These are phyloP conservation scores for Bacterosira constricta DNA, from an alignment of 108 stramenopile genomes.

Conservation along the genomic window DNA sequence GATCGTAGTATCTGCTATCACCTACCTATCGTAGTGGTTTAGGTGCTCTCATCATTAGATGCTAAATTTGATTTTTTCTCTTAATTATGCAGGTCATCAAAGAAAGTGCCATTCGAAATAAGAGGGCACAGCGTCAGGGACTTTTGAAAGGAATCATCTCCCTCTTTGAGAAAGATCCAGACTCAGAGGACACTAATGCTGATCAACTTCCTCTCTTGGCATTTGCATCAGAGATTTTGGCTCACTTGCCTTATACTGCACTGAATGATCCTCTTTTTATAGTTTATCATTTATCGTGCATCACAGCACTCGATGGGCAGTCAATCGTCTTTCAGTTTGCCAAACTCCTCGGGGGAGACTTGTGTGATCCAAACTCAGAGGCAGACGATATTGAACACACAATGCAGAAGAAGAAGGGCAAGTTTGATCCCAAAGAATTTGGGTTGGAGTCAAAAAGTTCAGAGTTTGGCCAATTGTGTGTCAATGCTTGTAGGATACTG, in stretches of 20 bases:
- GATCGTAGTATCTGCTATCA: too few relatives aligned
- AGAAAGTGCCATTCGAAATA: conserved; percentile 66
- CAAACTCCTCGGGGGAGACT: conserved; percentile 59
- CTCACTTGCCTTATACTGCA: conserved; percentile 76
- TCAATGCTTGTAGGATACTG: conserved; percentile 57
- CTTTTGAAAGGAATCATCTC: conserved; percentile 58
- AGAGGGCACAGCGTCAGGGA: conserved; percentile 72
- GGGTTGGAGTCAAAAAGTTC: conserved; percentile 20
- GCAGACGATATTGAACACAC: conserved; percentile 73
- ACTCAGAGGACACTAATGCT: conserved; percentile 15
- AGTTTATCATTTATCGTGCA: conserved; percentile 64
- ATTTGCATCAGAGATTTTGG: conserved; percentile 81
- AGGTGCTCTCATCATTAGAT: too few relatives aligned
- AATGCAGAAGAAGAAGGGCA: conserved; percentile 40
- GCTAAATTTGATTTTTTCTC: too few relatives aligned
- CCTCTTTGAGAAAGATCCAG: conserved; percentile 42
- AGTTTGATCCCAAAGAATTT: conserved; percentile 47
- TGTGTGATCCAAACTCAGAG: conserved; percentile 64
- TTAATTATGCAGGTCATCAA: too few relatives aligned
- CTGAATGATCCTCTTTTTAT: conserved; percentile 79
- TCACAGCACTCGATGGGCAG: conserved; percentile 65
- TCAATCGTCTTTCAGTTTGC: conserved; percentile 65
- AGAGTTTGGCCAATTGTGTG: conserved; percentile 58
- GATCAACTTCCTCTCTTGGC: conserved; percentile 66
- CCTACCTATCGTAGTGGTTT: too few relatives aligned